These are phyloP conservation scores for Kingdonia uniflora DNA, from an alignment of 164 flowering plant genomes.

Conservation along the genomic window DNA sequence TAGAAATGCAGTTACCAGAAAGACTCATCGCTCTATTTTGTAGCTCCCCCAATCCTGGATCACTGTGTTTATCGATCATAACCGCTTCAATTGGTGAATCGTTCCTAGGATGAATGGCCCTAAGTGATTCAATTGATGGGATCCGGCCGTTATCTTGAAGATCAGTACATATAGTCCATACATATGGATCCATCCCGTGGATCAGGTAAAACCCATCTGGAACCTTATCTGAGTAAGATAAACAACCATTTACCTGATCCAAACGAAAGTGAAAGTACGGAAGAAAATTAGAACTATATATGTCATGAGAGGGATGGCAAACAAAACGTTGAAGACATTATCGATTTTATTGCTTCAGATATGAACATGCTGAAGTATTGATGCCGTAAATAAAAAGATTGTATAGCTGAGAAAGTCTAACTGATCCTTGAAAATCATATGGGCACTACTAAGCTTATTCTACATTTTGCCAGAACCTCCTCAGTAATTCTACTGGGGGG, in stretches of 20 bases:
- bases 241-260: constrained; percentile 80
- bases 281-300: background rate
- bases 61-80: constrained; percentile 65
- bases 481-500: too few relatives aligned
- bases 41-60: constrained; percentile 64
- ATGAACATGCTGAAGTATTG: too few relatives aligned
- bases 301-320: too few relatives aligned
- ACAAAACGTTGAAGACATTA: too few relatives aligned
- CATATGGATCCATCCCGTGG: constrained; percentile 83
- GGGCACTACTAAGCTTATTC: too few relatives aligned
- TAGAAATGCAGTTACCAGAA: constrained; percentile 51
- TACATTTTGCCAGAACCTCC: too few relatives aligned
- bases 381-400: too few relatives aligned
- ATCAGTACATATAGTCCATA: constrained; percentile 84
- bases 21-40: constrained; percentile 46
- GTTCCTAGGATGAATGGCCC: constrained; percentile 38
- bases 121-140: constrained; percentile 80
- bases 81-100: constrained; percentile 66
- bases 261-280: constrained; percentile 9
- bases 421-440: too few relatives aligned
- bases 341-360: too few relatives aligned
- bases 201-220: constrained; percentile 91
- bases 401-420: too few relatives aligned
- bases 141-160: constrained; percentile 76
- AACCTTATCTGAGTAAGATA: constrained; percentile 78